A percentile compares a stretch with the other conserved stretches of the same genome.
phyloP scores from a whole-genome alignment of 2,329 filamentous ascomycete genomes.

The Alternaria postmessia region DNA sequence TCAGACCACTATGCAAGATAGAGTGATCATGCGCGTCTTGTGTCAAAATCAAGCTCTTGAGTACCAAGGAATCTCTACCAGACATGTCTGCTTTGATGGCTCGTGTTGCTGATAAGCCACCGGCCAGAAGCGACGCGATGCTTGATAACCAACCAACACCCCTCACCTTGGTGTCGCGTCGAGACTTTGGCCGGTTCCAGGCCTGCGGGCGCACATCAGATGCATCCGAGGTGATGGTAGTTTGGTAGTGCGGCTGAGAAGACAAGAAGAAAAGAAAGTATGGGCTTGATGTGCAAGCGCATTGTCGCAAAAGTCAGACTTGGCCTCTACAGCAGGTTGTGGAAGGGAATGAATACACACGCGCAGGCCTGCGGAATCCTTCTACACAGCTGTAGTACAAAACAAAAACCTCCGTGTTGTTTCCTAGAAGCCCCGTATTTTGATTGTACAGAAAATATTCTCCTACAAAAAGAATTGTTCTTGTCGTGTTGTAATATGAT shows the following conservation, averaged over 20 bases:
- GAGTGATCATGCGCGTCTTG: slow-evolving; percentile 16
- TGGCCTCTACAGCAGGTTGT: too few species aligned
- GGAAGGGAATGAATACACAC: too few species aligned
- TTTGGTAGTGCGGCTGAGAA: not conserved
- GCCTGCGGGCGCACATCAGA: not conserved
- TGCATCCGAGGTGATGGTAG: not conserved
- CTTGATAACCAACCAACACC: slow-evolving; percentile 4
- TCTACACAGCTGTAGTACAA: too few species aligned
- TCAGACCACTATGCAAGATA: slow-evolving; percentile 10
- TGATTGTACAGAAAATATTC: too few species aligned
- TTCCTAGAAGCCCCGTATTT: too few species aligned
- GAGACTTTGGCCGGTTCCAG: not conserved
- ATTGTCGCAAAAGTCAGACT: not conserved
- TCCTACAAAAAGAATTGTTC: too few species aligned
- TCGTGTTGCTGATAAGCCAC: not conserved
- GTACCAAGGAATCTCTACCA: slow-evolving; percentile 6
- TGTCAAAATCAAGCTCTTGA: slow-evolving; percentile 7
- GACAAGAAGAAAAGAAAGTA: not conserved
- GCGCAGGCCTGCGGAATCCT: too few species aligned
- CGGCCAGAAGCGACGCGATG: not conserved
- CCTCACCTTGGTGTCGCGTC: slow-evolving; percentile 3
- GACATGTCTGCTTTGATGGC: not conserved
- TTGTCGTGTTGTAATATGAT: too few species aligned
- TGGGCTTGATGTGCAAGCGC: not conserved
- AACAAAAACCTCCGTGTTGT: too few species aligned